These are phyloP conservation scores for Trametes sp. DNA, from an alignment of 1,284 basidiomycete species.

Conservation along the genomic window DNA sequence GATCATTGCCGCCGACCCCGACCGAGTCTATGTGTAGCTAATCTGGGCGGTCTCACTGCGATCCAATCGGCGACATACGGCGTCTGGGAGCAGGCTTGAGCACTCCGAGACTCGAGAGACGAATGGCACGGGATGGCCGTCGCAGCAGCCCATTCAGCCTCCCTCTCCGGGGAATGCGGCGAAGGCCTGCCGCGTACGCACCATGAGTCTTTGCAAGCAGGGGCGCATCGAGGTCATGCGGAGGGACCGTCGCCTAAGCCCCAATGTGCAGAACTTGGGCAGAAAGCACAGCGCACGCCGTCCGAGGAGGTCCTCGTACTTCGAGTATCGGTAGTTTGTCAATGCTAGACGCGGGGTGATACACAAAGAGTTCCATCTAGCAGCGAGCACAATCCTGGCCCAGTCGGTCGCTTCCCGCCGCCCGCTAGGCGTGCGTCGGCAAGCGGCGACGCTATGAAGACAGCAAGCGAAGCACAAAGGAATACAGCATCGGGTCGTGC, in stretches of 20 bases:
- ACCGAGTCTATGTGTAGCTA: conserved; percentile 29
- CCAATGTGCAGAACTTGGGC: neutral
- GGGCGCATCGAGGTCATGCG: neutral
- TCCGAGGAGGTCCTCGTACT: conserved; percentile 14
- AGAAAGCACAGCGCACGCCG: neutral
- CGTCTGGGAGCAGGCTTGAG: neutral
- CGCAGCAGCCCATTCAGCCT: neutral
- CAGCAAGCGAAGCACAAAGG: conserved; percentile 15
- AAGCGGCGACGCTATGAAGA: conserved; percentile 2
- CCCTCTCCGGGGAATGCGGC: neutral
- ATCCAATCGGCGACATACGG: conserved; percentile 32
- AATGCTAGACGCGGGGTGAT: neutral
- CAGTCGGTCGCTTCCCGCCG: neutral
- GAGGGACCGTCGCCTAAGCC: neutral
- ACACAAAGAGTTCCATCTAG: conserved; percentile 3
- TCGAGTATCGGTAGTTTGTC: conserved; percentile 5
- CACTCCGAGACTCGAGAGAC: neutral
- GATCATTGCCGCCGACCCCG: conserved; percentile 7
- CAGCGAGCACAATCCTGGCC: conserved; percentile 8
- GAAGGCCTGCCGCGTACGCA: neutral
- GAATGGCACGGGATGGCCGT: neutral
- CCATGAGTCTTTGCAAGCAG: neutral
- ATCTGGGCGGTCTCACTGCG: conserved; percentile 23
- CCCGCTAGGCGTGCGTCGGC: neutral
- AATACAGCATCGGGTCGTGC: conserved; percentile 10